Evolutionary conservation across 129 eudicot genomes (phyloP).

Genomic region (Chrysanthemum makinoi): DNA sequence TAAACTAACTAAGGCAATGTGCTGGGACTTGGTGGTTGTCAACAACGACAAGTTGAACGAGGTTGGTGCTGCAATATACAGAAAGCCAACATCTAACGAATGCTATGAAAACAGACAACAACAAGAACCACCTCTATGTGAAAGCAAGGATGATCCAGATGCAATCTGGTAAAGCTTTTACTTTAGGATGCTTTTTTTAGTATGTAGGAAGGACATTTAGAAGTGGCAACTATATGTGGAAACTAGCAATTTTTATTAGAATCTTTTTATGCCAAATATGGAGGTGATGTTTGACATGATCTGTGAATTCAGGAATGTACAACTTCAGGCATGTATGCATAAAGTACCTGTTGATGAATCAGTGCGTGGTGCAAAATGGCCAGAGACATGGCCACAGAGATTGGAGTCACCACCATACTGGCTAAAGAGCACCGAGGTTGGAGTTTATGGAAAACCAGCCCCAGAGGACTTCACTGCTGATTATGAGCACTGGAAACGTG

Average conservation of each 20-base stretch:
- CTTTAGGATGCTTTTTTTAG: not conserved
- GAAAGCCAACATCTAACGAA: slow-evolving; percentile 63
- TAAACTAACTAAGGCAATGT: slow-evolving; percentile 55
- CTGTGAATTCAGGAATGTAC: slow-evolving; percentile 50
- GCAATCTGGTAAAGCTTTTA: slow-evolving; percentile 49
- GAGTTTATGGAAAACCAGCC: slow-evolving; percentile 60
- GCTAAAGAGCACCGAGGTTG: slow-evolving; percentile 50
- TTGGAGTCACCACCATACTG: slow-evolving; percentile 57
- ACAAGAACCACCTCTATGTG: slow-evolving; percentile 64
- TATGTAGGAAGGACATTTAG: too few species aligned
- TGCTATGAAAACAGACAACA: slow-evolving; percentile 55
- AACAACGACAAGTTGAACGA: slow-evolving; percentile 47
- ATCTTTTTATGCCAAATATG: not conserved
- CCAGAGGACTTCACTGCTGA: slow-evolving; percentile 54
- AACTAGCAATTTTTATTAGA: too few species aligned
- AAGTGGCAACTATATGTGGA: too few species aligned
- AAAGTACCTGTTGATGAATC: slow-evolving; percentile 46
- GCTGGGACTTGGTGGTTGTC: slow-evolving; percentile 58
- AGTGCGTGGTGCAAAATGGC: slow-evolving; percentile 59
- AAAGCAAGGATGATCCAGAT: slow-evolving; percentile 55
- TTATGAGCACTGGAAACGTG: slow-evolving; percentile 56
- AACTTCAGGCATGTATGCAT: slow-evolving; percentile 62
- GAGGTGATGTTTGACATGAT: slow-evolving; percentile 6
- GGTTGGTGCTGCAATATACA: slow-evolving; percentile 57
- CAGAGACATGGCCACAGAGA: slow-evolving; percentile 55